Evolutionary conservation across 163 green algal species (phyloP).

Genomic region (Coccomyxa subellipsoidea): DNA sequence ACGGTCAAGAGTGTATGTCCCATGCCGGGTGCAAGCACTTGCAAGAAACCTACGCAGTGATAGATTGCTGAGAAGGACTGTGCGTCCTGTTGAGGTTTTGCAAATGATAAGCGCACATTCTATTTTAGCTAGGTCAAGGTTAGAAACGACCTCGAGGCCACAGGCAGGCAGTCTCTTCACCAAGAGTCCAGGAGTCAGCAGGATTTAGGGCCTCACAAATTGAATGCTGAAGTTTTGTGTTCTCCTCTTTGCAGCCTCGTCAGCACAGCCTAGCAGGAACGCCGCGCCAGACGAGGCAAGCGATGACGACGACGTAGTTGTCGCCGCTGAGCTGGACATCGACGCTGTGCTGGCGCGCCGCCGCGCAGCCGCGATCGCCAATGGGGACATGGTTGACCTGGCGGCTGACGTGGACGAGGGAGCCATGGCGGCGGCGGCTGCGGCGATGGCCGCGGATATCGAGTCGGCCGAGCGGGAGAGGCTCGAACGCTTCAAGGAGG

Average conservation of each 20-base stretch:
- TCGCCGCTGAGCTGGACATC: constrained; percentile 16
- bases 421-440: background rate
- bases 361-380: background rate
- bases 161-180: no score
- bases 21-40: no score
- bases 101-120: no score
- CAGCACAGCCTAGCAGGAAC: background rate
- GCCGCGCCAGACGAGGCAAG: constrained; percentile 19
- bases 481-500: background rate
- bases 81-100: no score
- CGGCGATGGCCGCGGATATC: background rate
- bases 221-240: no score
- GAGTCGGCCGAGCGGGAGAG: background rate
- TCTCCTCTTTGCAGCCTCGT: background rate
- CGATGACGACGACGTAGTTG: constrained; percentile 16
- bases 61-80: no score
- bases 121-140: no score
- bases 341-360: constrained; percentile 20
- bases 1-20: background rate
- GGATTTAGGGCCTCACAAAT: no score
- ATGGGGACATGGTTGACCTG: constrained; percentile 2
- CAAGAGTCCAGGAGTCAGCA: no score
- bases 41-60: no score
- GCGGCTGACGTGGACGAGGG: constrained; percentile 5
- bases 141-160: no score